Evolutionary conservation across 441 rosid genomes (phyloP), one percentile per base, ranked within the genome.

Genomic region (Bocquillonia castaneifolia): DNA sequence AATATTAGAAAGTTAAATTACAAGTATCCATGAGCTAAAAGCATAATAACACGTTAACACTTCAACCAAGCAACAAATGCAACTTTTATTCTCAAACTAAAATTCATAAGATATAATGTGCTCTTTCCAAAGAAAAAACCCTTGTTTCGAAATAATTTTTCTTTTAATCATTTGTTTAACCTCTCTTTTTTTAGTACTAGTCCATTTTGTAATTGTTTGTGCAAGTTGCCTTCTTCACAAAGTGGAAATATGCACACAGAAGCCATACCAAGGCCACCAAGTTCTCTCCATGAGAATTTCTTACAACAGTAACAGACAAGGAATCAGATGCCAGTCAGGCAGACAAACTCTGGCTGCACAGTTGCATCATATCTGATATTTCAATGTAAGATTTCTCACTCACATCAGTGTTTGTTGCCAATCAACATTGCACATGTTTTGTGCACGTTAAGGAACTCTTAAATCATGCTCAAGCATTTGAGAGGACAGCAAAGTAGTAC

Each of bases 401-500:
- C 44, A 8, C 1, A 22, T 32, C 31, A 9, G 10, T 39, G 9
- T 57, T 20, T 58, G 37, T 66, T 10, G 22, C 12, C 56, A 6
- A 39, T 17, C 32, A 39, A 12, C 60, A 20, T 12, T 65, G 29
- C 54, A 15, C 36, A 26, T 1, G 29, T 50, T 15, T 15, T 50
- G 28, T 13, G 37, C 63, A 54, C 31, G 56, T 47, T 22, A 25
- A 25, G 25, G 15, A 57, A 36, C 29, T 39, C 22, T 62, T 31
- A 25, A 28, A 44, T 51, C 40, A 48, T 37, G 51, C 22, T 58
- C 22, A 39, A 50, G 34, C 61, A 66, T 1, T 15, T 4, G 23
- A 72, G 65, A 53, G 18, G 54, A 63, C 36, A 64, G 55, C 20
- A 18, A 29, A 63, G 56, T 17, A 47, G 72, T 77, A 84, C 92